These are phyloP conservation scores for Boletus vinaceobasis DNA, from an alignment of 768 basidiomycete genomes.

Conservation along the genomic window DNA sequence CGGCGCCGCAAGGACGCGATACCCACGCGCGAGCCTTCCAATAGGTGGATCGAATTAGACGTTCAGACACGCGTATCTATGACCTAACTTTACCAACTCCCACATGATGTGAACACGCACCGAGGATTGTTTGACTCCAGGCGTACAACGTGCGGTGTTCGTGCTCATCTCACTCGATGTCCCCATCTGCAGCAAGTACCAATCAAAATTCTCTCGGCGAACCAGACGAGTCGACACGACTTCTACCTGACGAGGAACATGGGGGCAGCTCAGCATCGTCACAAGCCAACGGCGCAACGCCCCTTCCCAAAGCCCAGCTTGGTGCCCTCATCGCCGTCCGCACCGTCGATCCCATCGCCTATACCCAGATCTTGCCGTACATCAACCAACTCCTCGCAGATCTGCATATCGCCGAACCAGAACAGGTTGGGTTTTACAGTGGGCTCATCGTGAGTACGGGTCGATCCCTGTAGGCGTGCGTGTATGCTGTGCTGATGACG, in stretches of 20 bases:
- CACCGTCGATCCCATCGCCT: constrained; percentile 1
- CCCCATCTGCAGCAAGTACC: not conserved
- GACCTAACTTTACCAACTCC: not conserved
- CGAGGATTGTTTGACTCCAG: not conserved
- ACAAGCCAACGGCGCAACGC: not conserved
- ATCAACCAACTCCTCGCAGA: constrained; percentile 8
- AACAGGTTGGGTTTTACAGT: constrained; percentile 10
- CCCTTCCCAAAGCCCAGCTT: constrained; percentile 2
- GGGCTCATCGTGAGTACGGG: constrained; percentile 1
- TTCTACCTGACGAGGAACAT: not conserved
- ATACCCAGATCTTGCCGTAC: constrained; percentile 5
- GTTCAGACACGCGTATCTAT: not conserved
- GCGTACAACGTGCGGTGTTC: not conserved
- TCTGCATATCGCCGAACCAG: not conserved
- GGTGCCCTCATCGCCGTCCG: not conserved
- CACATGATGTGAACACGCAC: not conserved
- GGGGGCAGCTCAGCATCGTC: not conserved
- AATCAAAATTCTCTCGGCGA: not conserved
- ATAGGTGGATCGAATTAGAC: not conserved
- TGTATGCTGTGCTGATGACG: not conserved
- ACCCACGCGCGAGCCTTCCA: not conserved
- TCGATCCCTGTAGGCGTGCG: no score
- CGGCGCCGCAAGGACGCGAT: not conserved
- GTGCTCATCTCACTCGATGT: not conserved
- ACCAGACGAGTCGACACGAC: not conserved